Conservation (phyloP, 805 yeast species). For the Saccharomycopsis sp. region DNA sequence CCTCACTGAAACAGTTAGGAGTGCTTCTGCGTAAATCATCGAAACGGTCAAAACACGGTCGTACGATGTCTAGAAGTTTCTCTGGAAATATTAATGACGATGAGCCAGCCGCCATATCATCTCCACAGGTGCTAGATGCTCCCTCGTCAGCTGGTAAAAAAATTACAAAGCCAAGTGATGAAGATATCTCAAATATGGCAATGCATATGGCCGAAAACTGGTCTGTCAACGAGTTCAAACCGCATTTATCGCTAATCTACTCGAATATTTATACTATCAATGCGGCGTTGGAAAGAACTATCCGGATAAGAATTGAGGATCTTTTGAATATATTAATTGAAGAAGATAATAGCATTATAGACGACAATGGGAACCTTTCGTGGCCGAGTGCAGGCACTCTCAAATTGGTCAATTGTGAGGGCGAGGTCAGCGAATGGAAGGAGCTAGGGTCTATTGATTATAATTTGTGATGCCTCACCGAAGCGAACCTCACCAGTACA, state of each 20-base stretch:
- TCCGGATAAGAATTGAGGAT: constrained; percentile 61
- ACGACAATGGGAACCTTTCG: constrained; percentile 8
- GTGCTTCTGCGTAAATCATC: constrained; percentile 1
- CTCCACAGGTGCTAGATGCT: neutral
- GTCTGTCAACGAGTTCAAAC: constrained; percentile 52
- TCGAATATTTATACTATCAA: constrained; percentile 51
- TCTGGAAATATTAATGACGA: neutral
- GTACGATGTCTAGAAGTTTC: neutral
- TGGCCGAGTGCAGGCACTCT: constrained; percentile 19
- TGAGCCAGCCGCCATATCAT: neutral
- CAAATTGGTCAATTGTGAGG: constrained; percentile 22
- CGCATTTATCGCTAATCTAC: constrained; percentile 69
- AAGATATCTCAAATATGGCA: constrained; percentile 22
- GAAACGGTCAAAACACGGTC: neutral
- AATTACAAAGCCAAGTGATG: neutral
- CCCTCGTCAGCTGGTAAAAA: neutral
- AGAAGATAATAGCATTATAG: constrained; percentile 19
- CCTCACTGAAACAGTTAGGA: neutral
- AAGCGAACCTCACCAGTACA: too few species aligned
- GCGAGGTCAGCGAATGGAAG: constrained; percentile 20
- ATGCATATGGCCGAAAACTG: constrained; percentile 47
- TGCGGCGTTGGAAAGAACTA: constrained; percentile 56
- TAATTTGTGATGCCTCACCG: neutral
- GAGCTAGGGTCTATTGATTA: constrained; percentile 21
- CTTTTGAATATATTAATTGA: constrained; percentile 46